These are phyloP conservation scores for Neonothopanus nambi DNA, from an alignment of 1,284 basidiomycete species.

Conservation along the genomic window DNA sequence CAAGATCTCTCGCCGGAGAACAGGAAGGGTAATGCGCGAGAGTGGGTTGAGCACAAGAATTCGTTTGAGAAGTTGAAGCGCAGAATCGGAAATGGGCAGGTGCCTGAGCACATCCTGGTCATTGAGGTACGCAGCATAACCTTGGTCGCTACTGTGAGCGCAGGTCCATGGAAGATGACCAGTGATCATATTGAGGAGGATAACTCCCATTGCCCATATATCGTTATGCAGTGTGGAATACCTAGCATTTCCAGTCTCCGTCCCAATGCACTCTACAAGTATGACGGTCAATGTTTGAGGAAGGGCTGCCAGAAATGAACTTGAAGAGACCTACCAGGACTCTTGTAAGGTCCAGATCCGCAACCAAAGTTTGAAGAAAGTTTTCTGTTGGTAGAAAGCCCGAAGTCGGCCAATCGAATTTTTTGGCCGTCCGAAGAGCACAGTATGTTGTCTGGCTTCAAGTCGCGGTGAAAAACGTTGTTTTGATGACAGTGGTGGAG, in stretches of 20 bases:
- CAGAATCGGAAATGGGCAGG: constrained; percentile 67
- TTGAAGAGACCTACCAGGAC: constrained; percentile 13
- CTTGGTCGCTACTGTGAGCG: constrained; percentile 72
- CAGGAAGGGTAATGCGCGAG: constrained; percentile 58
- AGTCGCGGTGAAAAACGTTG: constrained; percentile 83
- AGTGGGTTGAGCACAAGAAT: constrained; percentile 59
- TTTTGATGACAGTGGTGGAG: constrained; percentile 69
- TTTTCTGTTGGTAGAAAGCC: constrained; percentile 72
- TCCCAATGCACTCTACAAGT: constrained; percentile 80
- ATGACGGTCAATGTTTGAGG: too few relatives aligned
- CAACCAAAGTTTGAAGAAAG: constrained; percentile 75
- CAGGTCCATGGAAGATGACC: constrained; percentile 88
- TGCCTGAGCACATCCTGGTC: constrained; percentile 70
- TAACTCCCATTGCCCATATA: constrained; percentile 90
- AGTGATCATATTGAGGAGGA: constrained; percentile 84
- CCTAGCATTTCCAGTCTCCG: constrained; percentile 41
- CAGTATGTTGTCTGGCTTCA: constrained; percentile 90
- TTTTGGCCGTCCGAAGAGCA: constrained; percentile 55
- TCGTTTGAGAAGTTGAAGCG: constrained; percentile 55
- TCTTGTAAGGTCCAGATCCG: constrained; percentile 71
- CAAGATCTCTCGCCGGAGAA: constrained; percentile 60
- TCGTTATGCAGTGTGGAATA: constrained; percentile 82
- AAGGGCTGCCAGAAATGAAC: constrained; percentile 13
- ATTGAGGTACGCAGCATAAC: constrained; percentile 68
- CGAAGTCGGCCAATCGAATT: constrained; percentile 82